Base-by-base conservation (phyloP, 1,139 yeast species). In the Protomyces arabidopsidicola region DNA sequence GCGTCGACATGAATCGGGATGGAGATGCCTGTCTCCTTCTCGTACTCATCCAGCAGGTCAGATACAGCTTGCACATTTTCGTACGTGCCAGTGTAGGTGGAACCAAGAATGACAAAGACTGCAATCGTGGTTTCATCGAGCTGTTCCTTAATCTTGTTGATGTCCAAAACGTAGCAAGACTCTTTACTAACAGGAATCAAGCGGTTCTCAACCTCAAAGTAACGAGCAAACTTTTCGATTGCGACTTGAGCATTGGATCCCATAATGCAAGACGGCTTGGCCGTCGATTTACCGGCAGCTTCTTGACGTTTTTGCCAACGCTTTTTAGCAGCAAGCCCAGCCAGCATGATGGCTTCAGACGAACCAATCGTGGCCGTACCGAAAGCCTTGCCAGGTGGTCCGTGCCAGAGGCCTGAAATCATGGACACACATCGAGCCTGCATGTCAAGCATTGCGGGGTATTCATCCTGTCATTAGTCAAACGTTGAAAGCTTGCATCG, bases 291-390 rank as follows among this genome's bases (percentile, higher is more conserved):
- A 8, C 91, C 91, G 35, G 78, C 78, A 3, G 79, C 84, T 71
- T 76, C 79, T 71, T 85, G 83, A 69, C 78, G 81, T 52, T 79
- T 83, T 74, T 88, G 95, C 97, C 97, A 90, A 68, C 82, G 81
- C 71, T 90, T 87, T 79, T 90, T 90, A 87, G 90, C 81, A 5
- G 97, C 96, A 66, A 90, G 80, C 2, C 97, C 97, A 54, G 95
- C 97, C 65, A 90, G 82, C 88, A 90, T 90, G 69, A 90, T 85
- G 5, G 97, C 97, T 74, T 90, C 97, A 0, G 95, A 86, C 2
- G 96, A 89, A 4, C 97, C 97, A 1, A 97, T 90, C 63, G 96
- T 88, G 51, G 97, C 95, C 20, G 96, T 85, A 36, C 97, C 97
- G 39, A 89, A 79, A 2, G 93, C 86, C 36, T 77, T 76, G 58